phyloP scores from a whole-genome alignment of 495 filamentous ascomycete species.

The Penicillium lagena region DNA sequence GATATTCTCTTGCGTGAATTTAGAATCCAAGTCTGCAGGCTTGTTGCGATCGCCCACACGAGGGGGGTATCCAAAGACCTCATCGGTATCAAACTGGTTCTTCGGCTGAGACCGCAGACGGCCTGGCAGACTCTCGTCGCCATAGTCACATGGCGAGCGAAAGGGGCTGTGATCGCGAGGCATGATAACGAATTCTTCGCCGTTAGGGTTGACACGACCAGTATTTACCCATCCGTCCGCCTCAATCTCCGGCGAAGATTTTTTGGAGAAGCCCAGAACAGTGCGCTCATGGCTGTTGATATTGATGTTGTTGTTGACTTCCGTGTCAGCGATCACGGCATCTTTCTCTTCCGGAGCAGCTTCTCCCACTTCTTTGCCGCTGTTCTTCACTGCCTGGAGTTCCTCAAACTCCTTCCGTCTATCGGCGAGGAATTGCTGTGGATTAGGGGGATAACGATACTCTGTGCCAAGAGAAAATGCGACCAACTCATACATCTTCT shows the following conservation, averaged over 20 bases:
- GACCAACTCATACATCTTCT: conserved; percentile 21
- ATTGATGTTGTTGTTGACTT: background rate
- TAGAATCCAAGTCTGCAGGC: conserved; percentile 6
- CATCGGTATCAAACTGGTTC: conserved; percentile 23
- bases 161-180: conserved; percentile 17
- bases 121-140: conserved; percentile 18
- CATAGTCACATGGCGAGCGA: conserved; percentile 24
- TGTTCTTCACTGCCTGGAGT: background rate
- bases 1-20: conserved; percentile 11
- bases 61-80: conserved; percentile 33
- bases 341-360: conserved; percentile 1
- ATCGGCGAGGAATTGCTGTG: conserved; percentile 11
- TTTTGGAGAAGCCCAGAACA: conserved; percentile 8
- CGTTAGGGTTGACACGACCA: conserved; percentile 26
- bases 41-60: conserved; percentile 34
- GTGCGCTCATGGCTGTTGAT: background rate
- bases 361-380: background rate
- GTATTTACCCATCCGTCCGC: conserved; percentile 28
- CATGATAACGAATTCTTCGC: conserved; percentile 27
- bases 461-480: conserved; percentile 15
- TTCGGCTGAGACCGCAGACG: conserved; percentile 25
- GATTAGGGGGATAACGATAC: conserved; percentile 12
- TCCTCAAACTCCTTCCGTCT: conserved; percentile 12
- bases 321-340: background rate
- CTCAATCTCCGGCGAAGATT: conserved; percentile 11